These are phyloP conservation scores for Backusella tuberculispora DNA, from an alignment of 192 early-diverging fungal genomes.

Conservation along the genomic window DNA sequence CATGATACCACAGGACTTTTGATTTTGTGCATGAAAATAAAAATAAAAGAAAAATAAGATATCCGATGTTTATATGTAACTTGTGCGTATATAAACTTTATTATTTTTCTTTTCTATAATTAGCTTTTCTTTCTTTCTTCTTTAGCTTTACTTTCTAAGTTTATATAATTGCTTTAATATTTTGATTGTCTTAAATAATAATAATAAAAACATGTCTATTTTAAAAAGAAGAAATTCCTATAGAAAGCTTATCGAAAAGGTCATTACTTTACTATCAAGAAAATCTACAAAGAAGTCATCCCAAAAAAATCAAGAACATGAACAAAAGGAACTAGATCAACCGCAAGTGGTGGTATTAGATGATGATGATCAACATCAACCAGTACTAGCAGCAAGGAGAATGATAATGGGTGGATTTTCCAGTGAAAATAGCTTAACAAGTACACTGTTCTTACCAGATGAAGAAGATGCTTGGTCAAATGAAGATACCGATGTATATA, in stretches of 20 bases:
- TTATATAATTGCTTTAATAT: neutral
- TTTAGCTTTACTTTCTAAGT: neutral
- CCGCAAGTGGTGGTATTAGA: too few species aligned
- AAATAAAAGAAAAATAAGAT: constrained; percentile 6
- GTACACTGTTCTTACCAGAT: neutral
- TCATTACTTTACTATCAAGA: neutral
- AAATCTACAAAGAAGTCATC: neutral
- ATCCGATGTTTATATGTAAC: neutral
- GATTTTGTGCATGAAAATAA: constrained; percentile 1
- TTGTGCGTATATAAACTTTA: neutral
- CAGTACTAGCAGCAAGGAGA: too few species aligned
- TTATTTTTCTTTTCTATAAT: neutral
- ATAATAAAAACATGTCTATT: neutral
- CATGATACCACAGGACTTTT: neutral
- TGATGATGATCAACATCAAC: too few species aligned
- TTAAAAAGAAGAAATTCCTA: neutral
- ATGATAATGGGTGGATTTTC: neutral
- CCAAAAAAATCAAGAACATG: too few species aligned
- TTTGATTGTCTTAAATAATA: neutral
- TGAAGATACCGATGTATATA: constrained; percentile 1
- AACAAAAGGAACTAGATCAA: too few species aligned
- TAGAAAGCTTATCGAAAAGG: neutral
- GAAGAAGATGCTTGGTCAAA: constrained; percentile 10
- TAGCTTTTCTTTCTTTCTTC: neutral
- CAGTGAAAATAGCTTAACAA: neutral